Evolutionary conservation across 2,329 filamentous ascomycete genomes (phyloP), one percentile per base, ranked within the genome.

Genomic region (Fusarium nelsonii): DNA sequence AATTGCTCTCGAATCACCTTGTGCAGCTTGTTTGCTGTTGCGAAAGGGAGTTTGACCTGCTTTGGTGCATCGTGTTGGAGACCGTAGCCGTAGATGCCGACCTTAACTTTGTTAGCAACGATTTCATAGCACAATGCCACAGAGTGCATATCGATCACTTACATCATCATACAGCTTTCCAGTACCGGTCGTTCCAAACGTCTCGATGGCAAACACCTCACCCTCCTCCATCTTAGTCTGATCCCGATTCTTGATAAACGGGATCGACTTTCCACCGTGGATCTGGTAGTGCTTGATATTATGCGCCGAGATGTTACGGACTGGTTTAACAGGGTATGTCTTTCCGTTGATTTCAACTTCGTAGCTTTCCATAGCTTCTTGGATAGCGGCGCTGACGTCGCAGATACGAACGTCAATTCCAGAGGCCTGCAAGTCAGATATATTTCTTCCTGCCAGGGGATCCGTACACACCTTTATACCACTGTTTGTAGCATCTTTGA

Each of bases 171-270:
- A 84, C 43, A 95, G 89, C 75, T 91, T 90, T 65, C 93, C 94
- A 74, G 91, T 92, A 62, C 94, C 94, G 14, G 94, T 97, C 75
- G 90, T 94, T 36, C 94, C 94, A 77, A 97, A 97, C 0, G 94
- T 97, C 81, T 97, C 94, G 71, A 97, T 97, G 63, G 94, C 94
- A 79, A 95, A 97, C 18, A 93, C 88, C 73, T 97, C 94, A 36
- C 93, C 93, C 79, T 97, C 94, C 80, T 97, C 94, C 94, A 97
- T 97, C 84, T 97, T 97, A 39, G 92, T 96, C 76, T 90, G 88
- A 73, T 96, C 92, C 50, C 85, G 85, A 60, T 89, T 90, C 83
- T 95, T 97, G 71, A 97, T 91, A 73, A 97, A 97, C 0, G 94
- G 94, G 46, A 97, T 92, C 72, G 91, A 93, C 84, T 97, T 97